Evolutionary conservation across 2,329 filamentous ascomycete species (phyloP).

Genomic region (Aspergillus pseudonomiae): DNA sequence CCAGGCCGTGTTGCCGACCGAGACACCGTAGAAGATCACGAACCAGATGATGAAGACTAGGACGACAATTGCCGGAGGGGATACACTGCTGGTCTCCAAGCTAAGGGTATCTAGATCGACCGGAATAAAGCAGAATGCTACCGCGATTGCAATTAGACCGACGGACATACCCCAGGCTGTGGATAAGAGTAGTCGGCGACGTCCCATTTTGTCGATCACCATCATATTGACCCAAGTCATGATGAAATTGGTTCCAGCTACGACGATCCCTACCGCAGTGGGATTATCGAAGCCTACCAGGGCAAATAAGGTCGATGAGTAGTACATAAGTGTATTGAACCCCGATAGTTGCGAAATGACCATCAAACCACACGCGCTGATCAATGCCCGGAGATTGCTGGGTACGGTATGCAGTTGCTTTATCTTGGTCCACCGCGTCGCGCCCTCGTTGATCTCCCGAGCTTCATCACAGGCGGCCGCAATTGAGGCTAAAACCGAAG

Average conservation of each 20-base stretch:
- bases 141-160: conserved; percentile 46
- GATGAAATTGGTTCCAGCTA: conserved; percentile 44
- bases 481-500: conserved; percentile 51
- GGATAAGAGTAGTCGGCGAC: conserved; percentile 48
- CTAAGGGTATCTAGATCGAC: conserved; percentile 47
- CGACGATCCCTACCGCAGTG: conserved; percentile 47
- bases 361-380: conserved; percentile 56
- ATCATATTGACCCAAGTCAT: conserved; percentile 54
- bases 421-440: conserved; percentile 46
- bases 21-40: conserved; percentile 50
- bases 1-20: conserved; percentile 55
- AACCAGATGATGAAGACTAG: conserved; percentile 51
- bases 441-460: conserved; percentile 44
- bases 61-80: conserved; percentile 41
- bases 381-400: conserved; percentile 42
- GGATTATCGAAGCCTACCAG: conserved; percentile 56
- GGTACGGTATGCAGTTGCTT: conserved; percentile 51
- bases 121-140: conserved; percentile 53
- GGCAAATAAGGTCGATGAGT: conserved; percentile 47
- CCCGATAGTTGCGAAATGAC: conserved; percentile 54
- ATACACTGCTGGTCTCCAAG: conserved; percentile 26
- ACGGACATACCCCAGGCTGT: conserved; percentile 51
- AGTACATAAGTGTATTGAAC: conserved; percentile 53
- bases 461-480: conserved; percentile 44
- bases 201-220: conserved; percentile 50